A percentile compares a stretch with the other conserved stretches of the same genome.
Evolutionary conservation across 768 basidiomycete genomes (phyloP).

Genomic region (Tricholoma flavovirens): DNA sequence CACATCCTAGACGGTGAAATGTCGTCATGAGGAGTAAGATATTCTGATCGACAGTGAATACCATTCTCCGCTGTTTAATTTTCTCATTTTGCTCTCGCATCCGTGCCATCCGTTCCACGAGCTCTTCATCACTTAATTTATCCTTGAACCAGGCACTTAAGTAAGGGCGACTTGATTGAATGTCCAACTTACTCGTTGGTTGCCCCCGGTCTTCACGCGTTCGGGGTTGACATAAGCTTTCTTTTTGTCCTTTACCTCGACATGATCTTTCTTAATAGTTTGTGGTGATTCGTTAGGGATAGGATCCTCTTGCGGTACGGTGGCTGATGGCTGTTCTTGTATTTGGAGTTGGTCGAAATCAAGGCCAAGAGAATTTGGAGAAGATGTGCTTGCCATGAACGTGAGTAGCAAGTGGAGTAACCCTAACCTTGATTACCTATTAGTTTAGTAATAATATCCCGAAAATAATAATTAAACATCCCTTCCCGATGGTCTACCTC

Average conservation of each 20-base stretch:
- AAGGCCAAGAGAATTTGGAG: slow-evolving; percentile 65
- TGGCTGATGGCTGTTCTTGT: slow-evolving; percentile 18
- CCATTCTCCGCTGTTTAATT: slow-evolving; percentile 56
- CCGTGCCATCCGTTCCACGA: slow-evolving; percentile 53
- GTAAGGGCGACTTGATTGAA: slow-evolving; percentile 1
- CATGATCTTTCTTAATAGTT: slow-evolving; percentile 12
- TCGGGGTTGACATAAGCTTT: slow-evolving; percentile 78
- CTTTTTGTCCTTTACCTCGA: slow-evolving; percentile 44
- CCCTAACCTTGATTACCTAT: no score
- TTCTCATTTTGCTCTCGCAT: slow-evolving; percentile 62
- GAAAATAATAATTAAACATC: no score
- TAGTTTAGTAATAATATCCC: no score
- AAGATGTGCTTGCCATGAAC: slow-evolving; percentile 33
- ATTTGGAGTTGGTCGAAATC: slow-evolving; percentile 51
- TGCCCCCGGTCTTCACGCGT: slow-evolving; percentile 78
- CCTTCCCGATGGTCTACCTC: no score
- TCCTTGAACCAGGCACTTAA: slow-evolving; percentile 15
- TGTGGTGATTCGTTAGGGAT: slow-evolving; percentile 9
- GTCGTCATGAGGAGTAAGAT: background rate
- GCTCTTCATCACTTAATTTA: slow-evolving; percentile 46
- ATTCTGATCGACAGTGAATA: slow-evolving; percentile 19
- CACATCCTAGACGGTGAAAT: slow-evolving; percentile 46
- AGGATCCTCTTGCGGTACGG: slow-evolving; percentile 10
- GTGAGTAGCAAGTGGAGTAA: background rate
- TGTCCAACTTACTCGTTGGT: slow-evolving; percentile 51